These are phyloP conservation scores for Punica granatum DNA, from an alignment of 345 rosid genomes.

Conservation along the genomic window DNA sequence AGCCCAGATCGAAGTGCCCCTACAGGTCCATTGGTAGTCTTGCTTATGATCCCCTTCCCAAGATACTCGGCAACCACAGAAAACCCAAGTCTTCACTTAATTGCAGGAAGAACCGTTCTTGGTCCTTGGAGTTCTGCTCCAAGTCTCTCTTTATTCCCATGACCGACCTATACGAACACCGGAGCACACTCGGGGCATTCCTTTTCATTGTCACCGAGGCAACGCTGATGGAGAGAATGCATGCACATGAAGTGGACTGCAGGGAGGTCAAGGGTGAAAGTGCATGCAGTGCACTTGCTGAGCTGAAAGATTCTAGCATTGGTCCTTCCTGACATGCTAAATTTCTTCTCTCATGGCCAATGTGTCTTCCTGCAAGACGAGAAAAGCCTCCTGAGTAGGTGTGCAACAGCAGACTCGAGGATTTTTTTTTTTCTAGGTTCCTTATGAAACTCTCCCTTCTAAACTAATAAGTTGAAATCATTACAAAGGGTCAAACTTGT, in stretches of 20 bases:
- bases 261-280: conserved; percentile 92
- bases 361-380: conserved; percentile 62
- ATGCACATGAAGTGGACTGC: conserved; percentile 98
- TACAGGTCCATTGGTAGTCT: conserved; percentile 42
- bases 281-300: conserved; percentile 96
- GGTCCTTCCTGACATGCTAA: conserved; percentile 86
- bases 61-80: conserved; percentile 94
- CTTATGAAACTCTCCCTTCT: neutral
- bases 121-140: conserved; percentile 89
- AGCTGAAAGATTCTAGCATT: conserved; percentile 98
- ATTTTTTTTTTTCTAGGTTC: neutral
- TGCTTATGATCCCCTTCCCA: conserved; percentile 94
- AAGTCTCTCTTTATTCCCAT: conserved; percentile 82
- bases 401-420: neutral
- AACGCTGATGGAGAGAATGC: conserved; percentile 97
- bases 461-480: no score
- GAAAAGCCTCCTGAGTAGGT: neutral
- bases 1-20: conserved; percentile 25
- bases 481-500: neutral
- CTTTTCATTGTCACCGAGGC: conserved; percentile 98
- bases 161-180: conserved; percentile 80
- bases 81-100: conserved; percentile 82
- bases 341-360: conserved; percentile 85
- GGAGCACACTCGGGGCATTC: conserved; percentile 98
- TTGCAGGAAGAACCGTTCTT: conserved; percentile 80